phyloP scores from a whole-genome alignment of 805 yeast genomes.

The Pichia phayaonensis region DNA sequence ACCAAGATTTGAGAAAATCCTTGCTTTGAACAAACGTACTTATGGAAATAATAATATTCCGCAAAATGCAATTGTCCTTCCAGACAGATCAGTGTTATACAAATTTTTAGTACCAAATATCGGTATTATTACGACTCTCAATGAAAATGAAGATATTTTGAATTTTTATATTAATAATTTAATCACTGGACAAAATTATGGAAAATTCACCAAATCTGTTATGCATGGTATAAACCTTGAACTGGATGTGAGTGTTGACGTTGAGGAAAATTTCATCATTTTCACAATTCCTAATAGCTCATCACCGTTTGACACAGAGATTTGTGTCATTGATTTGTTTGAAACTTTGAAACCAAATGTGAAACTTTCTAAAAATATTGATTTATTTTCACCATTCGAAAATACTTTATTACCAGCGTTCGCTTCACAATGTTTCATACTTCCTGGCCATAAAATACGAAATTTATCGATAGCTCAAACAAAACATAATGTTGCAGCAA shows the following conservation, averaged over 20 bases:
- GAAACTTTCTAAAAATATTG: slow-evolving; percentile 20
- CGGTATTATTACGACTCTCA: slow-evolving; percentile 23
- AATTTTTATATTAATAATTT: slow-evolving; percentile 58
- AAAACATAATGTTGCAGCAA: slow-evolving; percentile 57
- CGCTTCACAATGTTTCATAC: slow-evolving; percentile 48
- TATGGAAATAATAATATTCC: slow-evolving; percentile 36
- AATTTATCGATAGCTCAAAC: slow-evolving; percentile 50
- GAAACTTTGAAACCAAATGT: slow-evolving; percentile 53
- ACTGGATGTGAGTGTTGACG: slow-evolving; percentile 39
- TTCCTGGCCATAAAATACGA: slow-evolving; percentile 48
- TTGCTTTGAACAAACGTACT: slow-evolving; percentile 34
- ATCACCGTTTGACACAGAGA: slow-evolving; percentile 39
- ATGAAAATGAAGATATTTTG: not conserved
- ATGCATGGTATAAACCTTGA: not conserved
- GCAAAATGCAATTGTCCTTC: slow-evolving; percentile 60
- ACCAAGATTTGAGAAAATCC: slow-evolving; percentile 29
- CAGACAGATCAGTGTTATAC: slow-evolving; percentile 68
- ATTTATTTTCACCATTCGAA: slow-evolving; percentile 15
- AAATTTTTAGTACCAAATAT: slow-evolving; percentile 76
- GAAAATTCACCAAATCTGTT: slow-evolving; percentile 29
- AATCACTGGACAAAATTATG: slow-evolving; percentile 54
- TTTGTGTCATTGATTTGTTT: slow-evolving; percentile 72
- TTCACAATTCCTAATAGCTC: slow-evolving; percentile 50
- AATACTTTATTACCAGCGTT: slow-evolving; percentile 37
- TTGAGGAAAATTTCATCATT: slow-evolving; percentile 81